Conservation (phyloP, 1,139 yeast genomes). For the Candida sanyaensis region DNA sequence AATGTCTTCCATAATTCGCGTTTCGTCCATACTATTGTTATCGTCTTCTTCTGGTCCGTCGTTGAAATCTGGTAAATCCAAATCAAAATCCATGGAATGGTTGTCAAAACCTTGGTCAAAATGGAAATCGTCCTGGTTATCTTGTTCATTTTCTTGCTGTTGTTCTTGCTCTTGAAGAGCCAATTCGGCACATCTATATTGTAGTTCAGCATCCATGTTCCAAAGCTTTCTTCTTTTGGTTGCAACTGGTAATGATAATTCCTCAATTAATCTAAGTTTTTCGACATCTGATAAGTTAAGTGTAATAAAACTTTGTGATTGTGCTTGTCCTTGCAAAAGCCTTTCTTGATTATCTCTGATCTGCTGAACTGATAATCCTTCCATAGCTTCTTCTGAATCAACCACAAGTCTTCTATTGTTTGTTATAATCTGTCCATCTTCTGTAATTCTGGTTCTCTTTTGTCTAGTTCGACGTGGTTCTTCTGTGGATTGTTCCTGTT, state of each 20-base stretch:
- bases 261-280: conserved; percentile 37
- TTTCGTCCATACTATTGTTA: conserved; percentile 12
- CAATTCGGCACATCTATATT: conserved; percentile 31
- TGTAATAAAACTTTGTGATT: conserved; percentile 21
- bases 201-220: conserved; percentile 36
- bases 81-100: conserved; percentile 36
- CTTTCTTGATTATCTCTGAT: conserved; percentile 33
- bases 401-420: conserved; percentile 40
- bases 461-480: conserved; percentile 23
- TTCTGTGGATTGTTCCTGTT: conserved; percentile 13
- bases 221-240: conserved; percentile 32
- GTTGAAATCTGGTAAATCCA: conserved; percentile 38
- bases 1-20: conserved; percentile 16
- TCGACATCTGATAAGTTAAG: conserved; percentile 32
- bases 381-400: conserved; percentile 35
- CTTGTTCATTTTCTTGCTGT: conserved; percentile 21
- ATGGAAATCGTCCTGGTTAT: conserved; percentile 19
- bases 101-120: conserved; percentile 16
- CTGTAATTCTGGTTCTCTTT: conserved; percentile 36
- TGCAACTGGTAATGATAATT: conserved; percentile 32
- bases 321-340: conserved; percentile 16
- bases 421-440: conserved; percentile 41
- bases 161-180: conserved; percentile 27
- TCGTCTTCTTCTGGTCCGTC: conserved; percentile 17
- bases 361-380: conserved; percentile 38